Evolutionary conservation across 768 basidiomycete genomes (phyloP), one percentile per base, ranked within the genome.

Genomic region (Lepiota subincarnata): DNA sequence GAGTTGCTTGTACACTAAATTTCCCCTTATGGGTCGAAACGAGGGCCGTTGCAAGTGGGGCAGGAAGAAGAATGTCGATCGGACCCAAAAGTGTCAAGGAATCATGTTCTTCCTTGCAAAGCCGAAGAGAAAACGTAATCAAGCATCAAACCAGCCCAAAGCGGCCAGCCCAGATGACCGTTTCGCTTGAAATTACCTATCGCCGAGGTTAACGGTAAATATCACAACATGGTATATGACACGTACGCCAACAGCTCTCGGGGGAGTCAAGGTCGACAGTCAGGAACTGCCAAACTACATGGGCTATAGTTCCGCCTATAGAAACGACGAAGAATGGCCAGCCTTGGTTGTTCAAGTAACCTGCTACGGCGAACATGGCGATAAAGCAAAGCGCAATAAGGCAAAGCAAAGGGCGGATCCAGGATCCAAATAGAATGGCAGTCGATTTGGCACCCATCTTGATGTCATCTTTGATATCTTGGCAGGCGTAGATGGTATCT

Each of bases 401-500:
- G 10, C 78, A 64, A 35, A 89, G 75, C 55, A 87, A 70, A 0
- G 80, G 75, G 1, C 79, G 73, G 28, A 87, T 81, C 66, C 76
- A 75, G 2, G 72, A 66, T 12, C 83, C 86, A 62, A 87, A 88
- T 12, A 87, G 74, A 40, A 90, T 77, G 0, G 89, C 88, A 20
- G 86, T 90, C 6, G 87, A 90, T 56, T 83, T 81, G 37, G 90
- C 81, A n/a, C 85, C 86, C 52, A 80, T 82, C 47, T 80, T 76
- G 37, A 83, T 66, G 66, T 91, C 89, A 69, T 90, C 89, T 52
- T 75, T 67, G 52, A 85, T 83, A 66, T 92, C 89, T 72, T 89
- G 81, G 64, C 86, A 89, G 14, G 86, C 88, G 63, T 92, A 91
- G 55, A 87, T 83, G 6, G 85, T 85, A 65, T 88, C 77, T 66